phyloP scores from a whole-genome alignment of 306 rosid genomes.

The Cucurbita ficifolia region DNA sequence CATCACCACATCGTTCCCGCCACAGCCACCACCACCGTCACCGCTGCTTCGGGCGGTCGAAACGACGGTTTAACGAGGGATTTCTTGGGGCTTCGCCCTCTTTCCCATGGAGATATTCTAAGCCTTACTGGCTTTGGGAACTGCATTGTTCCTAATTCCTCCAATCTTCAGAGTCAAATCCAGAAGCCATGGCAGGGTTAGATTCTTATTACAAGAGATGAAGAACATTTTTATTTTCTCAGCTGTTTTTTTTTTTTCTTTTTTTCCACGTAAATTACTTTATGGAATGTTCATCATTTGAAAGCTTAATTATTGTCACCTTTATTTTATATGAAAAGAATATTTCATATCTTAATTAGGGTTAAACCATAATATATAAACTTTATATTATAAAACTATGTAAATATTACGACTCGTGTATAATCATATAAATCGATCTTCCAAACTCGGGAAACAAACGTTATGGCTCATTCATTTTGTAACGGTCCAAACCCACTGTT shows the following conservation, averaged over 20 bases:
- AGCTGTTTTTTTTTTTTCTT: neutral
- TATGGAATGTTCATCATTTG: neutral
- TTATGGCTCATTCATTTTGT: no score
- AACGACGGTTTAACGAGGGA: constrained; percentile 69
- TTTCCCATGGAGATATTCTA: constrained; percentile 60
- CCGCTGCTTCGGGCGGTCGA: neutral
- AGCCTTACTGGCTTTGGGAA: constrained; percentile 61
- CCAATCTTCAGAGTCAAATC: constrained; percentile 33
- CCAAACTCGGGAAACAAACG: no score
- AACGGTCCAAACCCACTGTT: no score
- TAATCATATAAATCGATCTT: no score
- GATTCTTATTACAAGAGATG: neutral
- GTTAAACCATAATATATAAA: no score
- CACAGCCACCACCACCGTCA: neutral
- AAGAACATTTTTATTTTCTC: neutral
- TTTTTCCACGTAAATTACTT: neutral
- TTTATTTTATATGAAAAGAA: neutral
- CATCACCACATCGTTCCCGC: neutral
- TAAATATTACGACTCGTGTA: no score
- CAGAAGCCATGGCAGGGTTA: constrained; percentile 78
- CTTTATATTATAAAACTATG: neutral
- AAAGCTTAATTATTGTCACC: neutral
- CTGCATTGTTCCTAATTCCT: constrained; percentile 25
- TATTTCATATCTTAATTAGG: no score
- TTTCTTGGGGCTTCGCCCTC: constrained; percentile 69